Evolutionary conservation across 2,329 filamentous ascomycete species (phyloP).

Genomic region (Claviceps fusiformis): DNA sequence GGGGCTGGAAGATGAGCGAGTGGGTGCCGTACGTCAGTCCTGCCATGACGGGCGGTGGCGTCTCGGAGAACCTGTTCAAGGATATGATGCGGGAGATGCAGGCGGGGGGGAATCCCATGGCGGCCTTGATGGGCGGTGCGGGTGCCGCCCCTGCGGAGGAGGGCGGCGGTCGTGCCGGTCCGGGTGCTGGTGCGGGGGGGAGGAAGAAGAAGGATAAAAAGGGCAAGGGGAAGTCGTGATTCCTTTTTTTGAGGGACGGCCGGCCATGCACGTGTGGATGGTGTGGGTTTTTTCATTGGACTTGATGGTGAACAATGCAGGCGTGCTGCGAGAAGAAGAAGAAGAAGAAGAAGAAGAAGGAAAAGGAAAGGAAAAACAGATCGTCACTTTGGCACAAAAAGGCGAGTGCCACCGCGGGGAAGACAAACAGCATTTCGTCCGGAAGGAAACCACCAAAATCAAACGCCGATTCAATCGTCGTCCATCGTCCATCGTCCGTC

Average conservation of each 20-base stretch:
- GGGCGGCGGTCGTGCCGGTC: not conserved
- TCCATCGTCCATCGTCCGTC: too few relatives aligned
- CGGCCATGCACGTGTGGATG: too few relatives aligned
- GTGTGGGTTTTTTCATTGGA: too few relatives aligned
- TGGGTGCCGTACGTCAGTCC: conserved; percentile 79
- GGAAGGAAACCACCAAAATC: too few relatives aligned
- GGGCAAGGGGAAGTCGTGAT: conserved; percentile 24
- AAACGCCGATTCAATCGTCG: too few relatives aligned
- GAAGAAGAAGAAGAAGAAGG: too few relatives aligned
- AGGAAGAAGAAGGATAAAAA: conserved; percentile 39
- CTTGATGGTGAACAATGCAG: too few relatives aligned
- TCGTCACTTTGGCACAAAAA: too few relatives aligned
- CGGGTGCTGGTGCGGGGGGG: conserved; percentile 16
- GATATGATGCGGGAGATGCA: conserved; percentile 95
- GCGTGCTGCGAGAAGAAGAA: too few relatives aligned
- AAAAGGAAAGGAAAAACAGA: too few relatives aligned
- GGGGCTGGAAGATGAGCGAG: conserved; percentile 80
- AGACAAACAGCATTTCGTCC: too few relatives aligned
- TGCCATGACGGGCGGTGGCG: conserved; percentile 81
- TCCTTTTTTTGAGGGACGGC: not conserved
- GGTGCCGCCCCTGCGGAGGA: conserved; percentile 8
- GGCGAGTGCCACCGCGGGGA: too few relatives aligned
- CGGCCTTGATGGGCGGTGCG: conserved; percentile 25
- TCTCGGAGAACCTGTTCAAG: conserved; percentile 87
- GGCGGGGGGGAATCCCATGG: conserved; percentile 32